phyloP scores from a whole-genome alignment of 257 asterid species.

The Solanum stenotomum region DNA sequence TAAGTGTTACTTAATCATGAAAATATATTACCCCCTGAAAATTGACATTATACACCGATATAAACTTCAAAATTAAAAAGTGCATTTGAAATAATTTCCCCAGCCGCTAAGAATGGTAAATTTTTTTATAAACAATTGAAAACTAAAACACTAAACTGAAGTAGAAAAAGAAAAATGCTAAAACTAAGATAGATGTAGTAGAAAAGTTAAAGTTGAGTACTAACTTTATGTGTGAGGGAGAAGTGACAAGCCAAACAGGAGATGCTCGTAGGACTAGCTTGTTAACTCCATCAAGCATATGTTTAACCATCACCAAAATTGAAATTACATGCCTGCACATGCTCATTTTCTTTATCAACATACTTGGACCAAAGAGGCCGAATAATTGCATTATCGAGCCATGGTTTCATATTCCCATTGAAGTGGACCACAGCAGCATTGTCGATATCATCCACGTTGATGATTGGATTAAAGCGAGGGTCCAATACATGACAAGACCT shows the following conservation, averaged over 20 bases:
- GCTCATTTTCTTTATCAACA: conserved; percentile 23
- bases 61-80: not conserved
- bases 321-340: conserved; percentile 14
- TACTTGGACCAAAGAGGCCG: conserved; percentile 31
- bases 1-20: not conserved
- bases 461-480: conserved; percentile 31
- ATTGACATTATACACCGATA: not conserved
- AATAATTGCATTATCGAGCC: conserved; percentile 33
- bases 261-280: conserved; percentile 3
- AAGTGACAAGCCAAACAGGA: conserved; percentile 2
- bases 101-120: not conserved
- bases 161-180: not conserved
- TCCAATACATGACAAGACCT: conserved; percentile 35
- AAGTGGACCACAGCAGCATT: conserved; percentile 37
- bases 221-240: conserved; percentile 5
- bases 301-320: conserved; percentile 4
- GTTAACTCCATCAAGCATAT: conserved; percentile 8
- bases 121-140: not conserved
- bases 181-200: not conserved
- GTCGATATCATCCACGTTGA: conserved; percentile 27
- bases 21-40: not conserved
- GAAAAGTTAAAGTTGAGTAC: not conserved
- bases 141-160: not conserved
- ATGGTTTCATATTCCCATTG: conserved; percentile 39
- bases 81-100: not conserved